Base-by-base conservation (phyloP, 495 filamentous ascomycete species). In the Tuber indicum region DNA sequence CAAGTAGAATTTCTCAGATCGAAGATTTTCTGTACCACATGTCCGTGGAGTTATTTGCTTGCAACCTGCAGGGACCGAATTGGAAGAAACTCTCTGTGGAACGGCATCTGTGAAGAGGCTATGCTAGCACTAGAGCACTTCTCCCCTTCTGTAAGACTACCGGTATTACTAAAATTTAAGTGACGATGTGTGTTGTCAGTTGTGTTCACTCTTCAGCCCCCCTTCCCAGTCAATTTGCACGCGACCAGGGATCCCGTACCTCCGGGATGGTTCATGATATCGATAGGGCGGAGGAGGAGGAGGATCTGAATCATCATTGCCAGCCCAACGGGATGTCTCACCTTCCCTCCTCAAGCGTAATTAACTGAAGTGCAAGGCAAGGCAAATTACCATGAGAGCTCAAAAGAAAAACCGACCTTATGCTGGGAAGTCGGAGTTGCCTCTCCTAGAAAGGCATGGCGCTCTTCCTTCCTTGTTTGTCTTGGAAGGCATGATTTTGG, bases 11-110 rank as follows among this genome's bases (percentile, higher is more conserved):
- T n/a, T n/a, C n/a, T n/a, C n/a, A n/a, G n/a, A n/a, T n/a, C n/a
- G n/a, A n/a, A n/a, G n/a, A n/a, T n/a, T n/a, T 7, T 66, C 58
- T 66, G 58, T 36, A 66, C 58, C 58, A 66, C 58, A 66, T 66
- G 58, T 66, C 58, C 26, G 16, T 36, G 32, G 58, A 19, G 58
- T 66, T 36, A 66, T 36, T 36, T 66, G 58, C 26, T 17, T 12
- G 58, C 58, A 66, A 26, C 58, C 32, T 36, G 58, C 26, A 32
- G 58, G 26, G 14, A 36, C 58, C 58, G 58, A 66, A 66, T 36
- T 66, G 58, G 58, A 66, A 66, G 58, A 16, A 36, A 66, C 58
- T 66, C 32, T 66, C 14, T 36, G 58, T 66, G 58, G 58, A 19
- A 17, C 26, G 14, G 26, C 32, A 66, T 8, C 58, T 17, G n/a